Percentiles rank a stretch among this genome's conserved stretches.
These are phyloP conservation scores for Whalleya microplaca DNA, from an alignment of 2,329 filamentous ascomycete genomes.

Conservation along the genomic window DNA sequence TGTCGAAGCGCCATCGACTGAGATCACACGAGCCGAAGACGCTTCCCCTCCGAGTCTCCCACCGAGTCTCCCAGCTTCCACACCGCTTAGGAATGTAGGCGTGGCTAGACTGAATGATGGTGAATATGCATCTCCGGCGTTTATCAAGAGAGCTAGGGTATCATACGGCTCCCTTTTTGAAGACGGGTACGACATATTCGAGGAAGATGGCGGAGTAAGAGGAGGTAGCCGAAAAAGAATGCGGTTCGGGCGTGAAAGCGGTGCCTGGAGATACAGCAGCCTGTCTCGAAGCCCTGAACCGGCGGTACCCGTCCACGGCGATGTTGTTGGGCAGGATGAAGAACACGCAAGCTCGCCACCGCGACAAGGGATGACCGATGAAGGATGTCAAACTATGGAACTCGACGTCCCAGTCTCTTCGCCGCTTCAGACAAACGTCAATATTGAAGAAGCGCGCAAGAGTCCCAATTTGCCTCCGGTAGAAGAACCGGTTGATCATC, in stretches of 20 bases:
- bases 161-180: conserved; percentile 72
- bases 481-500: conserved; percentile 5
- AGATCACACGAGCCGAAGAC: conserved; percentile 22
- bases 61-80: conserved; percentile 6
- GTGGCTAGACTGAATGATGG: conserved; percentile 44
- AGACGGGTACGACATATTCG: conserved; percentile 68
- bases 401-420: conserved; percentile 31
- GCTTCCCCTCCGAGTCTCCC: conserved; percentile 3
- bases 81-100: conserved; percentile 40
- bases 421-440: conserved; percentile 8
- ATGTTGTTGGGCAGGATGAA: conserved; percentile 18
- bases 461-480: not conserved
- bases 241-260: conserved; percentile 68
- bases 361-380: conserved; percentile 40
- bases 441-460: not conserved
- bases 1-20: conserved; percentile 8
- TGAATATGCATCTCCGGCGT: conserved; percentile 78
- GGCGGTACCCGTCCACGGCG: conserved; percentile 1
- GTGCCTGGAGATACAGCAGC: conserved; percentile 75
- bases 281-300: conserved; percentile 71
- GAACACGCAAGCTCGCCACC: conserved; percentile 16
- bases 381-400: conserved; percentile 45
- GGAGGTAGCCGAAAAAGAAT: conserved; percentile 71
- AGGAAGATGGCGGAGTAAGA: conserved; percentile 65
- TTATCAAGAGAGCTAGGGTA: conserved; percentile 70